Evolutionary conservation across 495 filamentous ascomycete species (phyloP).

Genomic region (Aspergillus homomorphus): DNA sequence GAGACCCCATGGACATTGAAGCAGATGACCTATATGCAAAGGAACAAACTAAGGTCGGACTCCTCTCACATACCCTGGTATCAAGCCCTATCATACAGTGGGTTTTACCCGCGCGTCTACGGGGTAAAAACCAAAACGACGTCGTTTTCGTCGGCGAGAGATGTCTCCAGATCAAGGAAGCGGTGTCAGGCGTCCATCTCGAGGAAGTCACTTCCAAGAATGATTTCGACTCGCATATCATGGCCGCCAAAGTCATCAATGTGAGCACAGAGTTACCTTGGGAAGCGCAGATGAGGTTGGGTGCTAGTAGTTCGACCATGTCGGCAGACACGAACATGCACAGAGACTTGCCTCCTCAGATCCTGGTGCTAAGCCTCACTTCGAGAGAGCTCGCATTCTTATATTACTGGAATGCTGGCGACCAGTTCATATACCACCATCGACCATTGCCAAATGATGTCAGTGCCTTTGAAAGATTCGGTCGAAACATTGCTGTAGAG

Average conservation of each 20-base stretch:
- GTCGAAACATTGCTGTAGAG: slow-evolving; percentile 79
- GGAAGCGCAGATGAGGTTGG: slow-evolving; percentile 30
- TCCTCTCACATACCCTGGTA: slow-evolving; percentile 75
- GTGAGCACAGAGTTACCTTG: slow-evolving; percentile 32
- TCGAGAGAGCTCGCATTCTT: slow-evolving; percentile 69
- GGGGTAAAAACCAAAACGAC: slow-evolving; percentile 69
- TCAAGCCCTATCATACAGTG: slow-evolving; percentile 71
- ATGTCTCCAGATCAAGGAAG: slow-evolving; percentile 61
- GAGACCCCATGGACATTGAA: slow-evolving; percentile 19
- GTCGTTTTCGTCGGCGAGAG: slow-evolving; percentile 84
- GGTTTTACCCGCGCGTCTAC: slow-evolving; percentile 76
- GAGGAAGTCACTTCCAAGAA: slow-evolving; percentile 67
- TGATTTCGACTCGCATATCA: slow-evolving; percentile 65
- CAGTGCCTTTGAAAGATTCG: slow-evolving; percentile 57
- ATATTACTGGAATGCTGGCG: slow-evolving; percentile 49
- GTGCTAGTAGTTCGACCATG: slow-evolving; percentile 6
- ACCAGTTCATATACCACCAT: slow-evolving; percentile 58
- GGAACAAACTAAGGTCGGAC: slow-evolving; percentile 38
- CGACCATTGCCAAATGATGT: slow-evolving; percentile 55
- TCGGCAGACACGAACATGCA: slow-evolving; percentile 7
- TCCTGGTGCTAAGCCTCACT: slow-evolving; percentile 69
- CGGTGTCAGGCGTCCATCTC: slow-evolving; percentile 57
- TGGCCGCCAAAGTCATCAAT: slow-evolving; percentile 45
- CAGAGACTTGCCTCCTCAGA: slow-evolving; percentile 62
- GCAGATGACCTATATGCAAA: neutral